These are phyloP conservation scores for Erigeron canadensis DNA, from an alignment of 129 eudicot genomes.

Conservation along the genomic window DNA sequence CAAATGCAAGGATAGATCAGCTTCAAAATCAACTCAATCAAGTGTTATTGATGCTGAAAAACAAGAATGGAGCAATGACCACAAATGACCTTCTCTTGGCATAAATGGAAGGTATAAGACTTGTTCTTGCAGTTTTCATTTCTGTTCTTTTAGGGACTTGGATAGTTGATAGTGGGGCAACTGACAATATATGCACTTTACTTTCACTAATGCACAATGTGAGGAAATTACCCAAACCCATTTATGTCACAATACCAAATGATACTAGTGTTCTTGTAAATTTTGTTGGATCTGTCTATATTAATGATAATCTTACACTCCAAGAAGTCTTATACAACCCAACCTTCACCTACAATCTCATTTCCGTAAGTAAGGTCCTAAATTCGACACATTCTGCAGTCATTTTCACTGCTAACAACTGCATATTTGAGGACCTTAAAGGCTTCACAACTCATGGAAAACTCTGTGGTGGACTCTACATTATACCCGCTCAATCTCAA, in stretches of 20 bases:
- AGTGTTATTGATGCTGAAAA: neutral
- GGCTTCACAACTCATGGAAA: neutral
- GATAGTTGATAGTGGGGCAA: neutral
- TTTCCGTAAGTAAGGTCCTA: neutral
- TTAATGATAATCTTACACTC: neutral
- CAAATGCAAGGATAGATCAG: neutral
- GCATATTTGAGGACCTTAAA: neutral
- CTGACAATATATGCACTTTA: no score
- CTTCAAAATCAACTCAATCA: neutral
- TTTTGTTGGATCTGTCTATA: neutral
- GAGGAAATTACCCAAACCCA: neutral
- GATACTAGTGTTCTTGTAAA: neutral
- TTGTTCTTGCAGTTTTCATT: neutral
- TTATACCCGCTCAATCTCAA: no score
- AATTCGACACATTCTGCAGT: neutral
- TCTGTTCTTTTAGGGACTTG: neutral
- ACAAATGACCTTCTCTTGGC: neutral
- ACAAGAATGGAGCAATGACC: neutral
- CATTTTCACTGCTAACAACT: no score
- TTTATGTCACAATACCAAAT: neutral
- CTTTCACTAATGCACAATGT: neutral
- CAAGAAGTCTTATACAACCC: neutral
- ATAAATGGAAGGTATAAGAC: neutral
- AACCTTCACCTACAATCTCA: neutral
- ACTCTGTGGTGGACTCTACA: neutral